phyloP scores from a whole-genome alignment of 768 basidiomycete genomes.

The Galerina marginata region DNA sequence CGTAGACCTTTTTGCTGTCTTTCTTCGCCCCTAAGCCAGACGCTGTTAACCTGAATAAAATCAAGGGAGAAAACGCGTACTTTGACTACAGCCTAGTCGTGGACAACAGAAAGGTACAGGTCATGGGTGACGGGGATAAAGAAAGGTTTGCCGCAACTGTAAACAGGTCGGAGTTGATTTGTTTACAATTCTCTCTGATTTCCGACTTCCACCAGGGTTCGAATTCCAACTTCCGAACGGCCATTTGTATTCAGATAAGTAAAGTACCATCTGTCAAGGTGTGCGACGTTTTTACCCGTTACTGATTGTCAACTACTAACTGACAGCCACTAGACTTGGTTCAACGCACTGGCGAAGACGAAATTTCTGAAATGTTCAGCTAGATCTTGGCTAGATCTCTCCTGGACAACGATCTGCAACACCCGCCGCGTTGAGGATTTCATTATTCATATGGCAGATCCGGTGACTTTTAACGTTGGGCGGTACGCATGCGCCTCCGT shows the following conservation, averaged over 20 bases:
- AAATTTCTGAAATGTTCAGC: not conserved
- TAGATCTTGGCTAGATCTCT: not conserved
- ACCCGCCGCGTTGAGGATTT: not conserved
- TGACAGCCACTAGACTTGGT: not conserved
- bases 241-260: constrained; percentile 11
- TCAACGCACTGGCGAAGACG: not conserved
- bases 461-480: not conserved
- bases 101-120: constrained; percentile 19
- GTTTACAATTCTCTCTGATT: constrained; percentile 14
- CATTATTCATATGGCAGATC: not conserved
- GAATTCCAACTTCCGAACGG: constrained; percentile 6
- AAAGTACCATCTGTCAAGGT: constrained; percentile 13
- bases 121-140: constrained; percentile 26
- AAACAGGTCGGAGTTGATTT: constrained; percentile 28
- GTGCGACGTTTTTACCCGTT: constrained; percentile 3
- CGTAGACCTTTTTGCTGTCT: not conserved
- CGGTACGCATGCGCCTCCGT: not conserved
- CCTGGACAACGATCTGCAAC: not conserved
- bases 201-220: constrained; percentile 12
- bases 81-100: constrained; percentile 17
- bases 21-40: not conserved
- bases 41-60: constrained; percentile 1
- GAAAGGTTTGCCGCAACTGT: constrained; percentile 6
- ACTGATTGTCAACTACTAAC: not conserved
- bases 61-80: constrained; percentile 15